phyloP scores from a whole-genome alignment of 257 asterid genomes.

The Nicotiana undulata region DNA sequence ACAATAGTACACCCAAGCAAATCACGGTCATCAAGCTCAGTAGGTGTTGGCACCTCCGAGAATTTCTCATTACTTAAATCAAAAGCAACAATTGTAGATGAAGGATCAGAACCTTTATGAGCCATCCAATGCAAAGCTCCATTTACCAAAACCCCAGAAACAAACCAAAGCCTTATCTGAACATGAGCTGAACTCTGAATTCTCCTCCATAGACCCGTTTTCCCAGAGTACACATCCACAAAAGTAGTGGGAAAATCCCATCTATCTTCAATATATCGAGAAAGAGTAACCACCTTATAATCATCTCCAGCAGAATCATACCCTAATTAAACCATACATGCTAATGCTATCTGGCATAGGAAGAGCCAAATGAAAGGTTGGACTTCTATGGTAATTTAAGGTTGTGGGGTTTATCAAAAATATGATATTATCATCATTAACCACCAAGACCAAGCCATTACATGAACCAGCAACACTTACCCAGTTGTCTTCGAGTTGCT shows the following conservation, averaged over 20 bases:
- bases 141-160: background rate
- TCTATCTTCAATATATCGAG: background rate
- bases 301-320: slow-evolving; percentile 31
- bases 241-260: background rate
- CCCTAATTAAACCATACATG: slow-evolving; percentile 23
- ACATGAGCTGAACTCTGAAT: background rate
- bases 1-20: too few species aligned
- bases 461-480: background rate
- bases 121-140: background rate
- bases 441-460: background rate
- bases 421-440: background rate
- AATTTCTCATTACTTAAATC: too few species aligned
- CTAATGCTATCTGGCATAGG: background rate
- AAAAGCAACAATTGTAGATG: too few species aligned
- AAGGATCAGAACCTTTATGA: too few species aligned
- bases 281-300: slow-evolving; percentile 34
- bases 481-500: background rate
- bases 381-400: background rate
- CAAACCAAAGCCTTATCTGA: too few species aligned
- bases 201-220: slow-evolving; percentile 25
- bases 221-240: slow-evolving; percentile 1
- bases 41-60: too few species aligned
- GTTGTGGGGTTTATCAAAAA: background rate
- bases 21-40: too few species aligned
- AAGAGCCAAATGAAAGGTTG: background rate